Conservation (phyloP, 2,329 filamentous ascomycete genomes). For the Calonectria hongkongensis region DNA sequence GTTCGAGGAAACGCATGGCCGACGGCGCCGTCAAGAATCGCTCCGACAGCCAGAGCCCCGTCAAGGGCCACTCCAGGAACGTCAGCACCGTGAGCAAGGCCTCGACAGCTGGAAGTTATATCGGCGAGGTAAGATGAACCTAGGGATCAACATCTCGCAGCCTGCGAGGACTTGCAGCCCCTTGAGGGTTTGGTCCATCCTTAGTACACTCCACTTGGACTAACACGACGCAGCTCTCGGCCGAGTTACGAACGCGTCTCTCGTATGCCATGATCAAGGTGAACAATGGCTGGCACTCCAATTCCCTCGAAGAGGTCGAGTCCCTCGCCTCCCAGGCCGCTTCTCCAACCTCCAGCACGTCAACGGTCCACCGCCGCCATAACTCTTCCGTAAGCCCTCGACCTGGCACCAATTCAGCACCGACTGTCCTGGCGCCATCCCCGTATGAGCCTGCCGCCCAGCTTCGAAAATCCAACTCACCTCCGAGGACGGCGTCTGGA, state of each 20-base stretch:
- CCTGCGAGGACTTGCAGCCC: neutral
- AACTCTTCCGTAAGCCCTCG: conserved; percentile 74
- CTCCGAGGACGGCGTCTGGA: conserved; percentile 59
- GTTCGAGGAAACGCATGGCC: conserved; percentile 83
- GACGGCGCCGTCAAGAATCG: conserved; percentile 82
- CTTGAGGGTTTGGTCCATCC: neutral
- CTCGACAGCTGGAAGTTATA: conserved; percentile 79
- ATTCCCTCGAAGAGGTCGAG: conserved; percentile 86
- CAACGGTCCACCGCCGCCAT: conserved; percentile 71
- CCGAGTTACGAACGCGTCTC: conserved; percentile 87
- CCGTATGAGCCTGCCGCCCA: conserved; percentile 54
- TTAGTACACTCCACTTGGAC: conserved; percentile 24
- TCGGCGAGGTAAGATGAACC: conserved; percentile 81
- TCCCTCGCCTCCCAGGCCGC: conserved; percentile 80
- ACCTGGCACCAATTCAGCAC: conserved; percentile 57
- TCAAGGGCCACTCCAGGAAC: conserved; percentile 80
- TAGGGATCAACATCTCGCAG: conserved; percentile 43
- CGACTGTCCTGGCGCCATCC: conserved; percentile 56
- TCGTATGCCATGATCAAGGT: conserved; percentile 97
- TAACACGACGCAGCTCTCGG: conserved; percentile 75
- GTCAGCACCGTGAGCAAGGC: conserved; percentile 79
- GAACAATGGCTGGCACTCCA: conserved; percentile 89
- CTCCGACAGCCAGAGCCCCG: conserved; percentile 66
- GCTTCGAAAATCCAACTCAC: conserved; percentile 60
- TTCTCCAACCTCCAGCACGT: conserved; percentile 77